These are phyloP conservation scores for Phragmites australis DNA, from an alignment of 176 grass and related monocot species.

Conservation along the genomic window DNA sequence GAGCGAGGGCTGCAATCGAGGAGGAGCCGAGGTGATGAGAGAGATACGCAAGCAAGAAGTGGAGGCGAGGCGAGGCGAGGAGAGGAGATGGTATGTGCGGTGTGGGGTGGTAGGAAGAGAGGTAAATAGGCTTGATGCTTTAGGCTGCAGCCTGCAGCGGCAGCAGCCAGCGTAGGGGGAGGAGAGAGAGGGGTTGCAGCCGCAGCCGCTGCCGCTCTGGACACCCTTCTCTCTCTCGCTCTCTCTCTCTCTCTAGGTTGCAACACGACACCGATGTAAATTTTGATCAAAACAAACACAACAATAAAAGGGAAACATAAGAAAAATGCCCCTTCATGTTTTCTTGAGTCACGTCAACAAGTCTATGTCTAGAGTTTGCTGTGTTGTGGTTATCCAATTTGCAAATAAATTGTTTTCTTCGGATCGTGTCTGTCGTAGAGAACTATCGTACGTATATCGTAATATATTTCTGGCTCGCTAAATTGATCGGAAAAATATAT, in stretches of 20 bases:
- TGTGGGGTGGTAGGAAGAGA: constrained; percentile 53
- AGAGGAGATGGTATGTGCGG: constrained; percentile 30
- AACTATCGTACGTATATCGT: accelerated
- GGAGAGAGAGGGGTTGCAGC: constrained; percentile 4
- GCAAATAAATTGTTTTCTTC: accelerated
- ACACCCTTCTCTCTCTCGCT: constrained; percentile 27
- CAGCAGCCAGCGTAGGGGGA: constrained; percentile 28
- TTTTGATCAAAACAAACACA: neutral
- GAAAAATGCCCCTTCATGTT: neutral
- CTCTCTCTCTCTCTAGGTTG: neutral
- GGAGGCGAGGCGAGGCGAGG: constrained; percentile 10
- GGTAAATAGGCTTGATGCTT: constrained; percentile 57
- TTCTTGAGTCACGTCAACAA: constrained; percentile 6
- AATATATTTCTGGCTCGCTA: accelerated
- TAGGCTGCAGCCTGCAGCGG: constrained; percentile 53
- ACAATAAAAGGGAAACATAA: neutral
- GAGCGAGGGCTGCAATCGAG: constrained; percentile 32
- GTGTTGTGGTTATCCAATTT: neutral
- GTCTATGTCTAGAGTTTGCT: neutral
- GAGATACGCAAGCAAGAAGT: constrained; percentile 20
- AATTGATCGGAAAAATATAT: accelerated
- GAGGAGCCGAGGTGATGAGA: constrained; percentile 7
- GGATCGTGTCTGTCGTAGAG: accelerated
- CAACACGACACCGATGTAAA: constrained; percentile 20
- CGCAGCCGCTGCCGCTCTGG: constrained; percentile 43